Base-by-base conservation (phyloP, 352 stramenopile genomes). In the Phytophthora rubi region DNA sequence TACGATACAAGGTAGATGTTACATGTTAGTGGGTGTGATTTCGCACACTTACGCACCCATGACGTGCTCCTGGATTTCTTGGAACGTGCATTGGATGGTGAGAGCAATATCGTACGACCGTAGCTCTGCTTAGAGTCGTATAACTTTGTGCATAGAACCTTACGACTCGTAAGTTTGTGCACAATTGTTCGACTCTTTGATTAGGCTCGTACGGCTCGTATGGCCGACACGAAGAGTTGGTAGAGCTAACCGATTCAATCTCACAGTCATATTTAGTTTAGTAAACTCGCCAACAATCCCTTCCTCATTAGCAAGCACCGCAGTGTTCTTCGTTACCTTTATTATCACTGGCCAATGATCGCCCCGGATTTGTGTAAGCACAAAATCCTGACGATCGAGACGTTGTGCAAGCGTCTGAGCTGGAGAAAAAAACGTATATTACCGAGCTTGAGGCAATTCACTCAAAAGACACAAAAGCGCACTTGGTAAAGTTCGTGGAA, bases 201-300 rank as follows among this genome's bases (percentile, higher is more conserved):
- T 21, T 21, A 21, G 18, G 18, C 18, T 21, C 18, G 18, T 21
- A 21, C 18, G 18, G 18, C 18, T 21, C 18, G 18, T 21, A 21
- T 21, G 37, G 37, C 37, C 37, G 37, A 13, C 1, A 10, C 15
- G 8, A 8, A 51, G 16, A n/a, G 18, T 21, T 28, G 16, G 44
- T 51, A 51, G 44, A 26, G 37, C 16, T 45, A 51, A 51, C 16
- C 16, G 44, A 51, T 26, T 51, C 44, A 51, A 26, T 51, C 44
- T 51, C 44, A 28, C 15, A 13, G 2, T 51, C 44, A 21, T 16
- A 3, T 51, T 51, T 51, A 4, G 44, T 28, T 51, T 51, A 28
- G 6, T 16, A 51, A 51, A 6, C 44, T 51, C 44, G 44, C 16
- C 44, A 21, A 26, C 15, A 51, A 26, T 15, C 16, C 44, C 37